Percentiles rank a stretch among this genome's conserved stretches.
These are phyloP conservation scores for Ramaria rubella DNA, from an alignment of 768 basidiomycete species.

Conservation along the genomic window DNA sequence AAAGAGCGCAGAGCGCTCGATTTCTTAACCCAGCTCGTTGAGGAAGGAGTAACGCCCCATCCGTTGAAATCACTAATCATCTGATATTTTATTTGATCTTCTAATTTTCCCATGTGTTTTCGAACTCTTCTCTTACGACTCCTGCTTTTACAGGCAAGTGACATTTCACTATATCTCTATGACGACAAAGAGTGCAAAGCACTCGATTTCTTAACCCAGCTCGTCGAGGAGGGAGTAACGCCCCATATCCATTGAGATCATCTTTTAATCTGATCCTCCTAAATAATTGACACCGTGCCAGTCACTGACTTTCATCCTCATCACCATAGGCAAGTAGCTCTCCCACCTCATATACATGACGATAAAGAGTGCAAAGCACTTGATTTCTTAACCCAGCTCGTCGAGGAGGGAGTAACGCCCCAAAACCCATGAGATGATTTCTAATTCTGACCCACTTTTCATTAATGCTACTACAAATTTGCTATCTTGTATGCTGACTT, in stretches of 20 bases:
- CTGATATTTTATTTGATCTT: constrained; percentile 15
- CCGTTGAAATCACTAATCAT: constrained; percentile 53
- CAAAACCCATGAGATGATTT: constrained; percentile 21
- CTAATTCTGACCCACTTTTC: constrained; percentile 26
- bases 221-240: constrained; percentile 94
- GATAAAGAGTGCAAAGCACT: constrained; percentile 74
- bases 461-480: constrained; percentile 49
- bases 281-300: not conserved
- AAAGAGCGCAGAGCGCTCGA: constrained; percentile 72
- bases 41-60: constrained; percentile 90
- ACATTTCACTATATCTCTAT: constrained; percentile 16
- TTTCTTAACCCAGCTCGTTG: constrained; percentile 87
- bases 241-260: constrained; percentile 69
- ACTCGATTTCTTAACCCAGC: constrained; percentile 79
- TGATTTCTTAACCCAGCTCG: constrained; percentile 86
- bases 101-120: not conserved
- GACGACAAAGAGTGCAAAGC: constrained; percentile 80
- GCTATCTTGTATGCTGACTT: constrained; percentile 8
- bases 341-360: constrained; percentile 40
- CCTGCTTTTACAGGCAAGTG: not conserved
- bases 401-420: constrained; percentile 93
- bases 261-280: constrained; percentile 5
- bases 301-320: not conserved
- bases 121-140: not conserved
- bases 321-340: constrained; percentile 6